phyloP scores from a whole-genome alignment of 495 filamentous ascomycete species.

The Cryomyces antarcticus region DNA sequence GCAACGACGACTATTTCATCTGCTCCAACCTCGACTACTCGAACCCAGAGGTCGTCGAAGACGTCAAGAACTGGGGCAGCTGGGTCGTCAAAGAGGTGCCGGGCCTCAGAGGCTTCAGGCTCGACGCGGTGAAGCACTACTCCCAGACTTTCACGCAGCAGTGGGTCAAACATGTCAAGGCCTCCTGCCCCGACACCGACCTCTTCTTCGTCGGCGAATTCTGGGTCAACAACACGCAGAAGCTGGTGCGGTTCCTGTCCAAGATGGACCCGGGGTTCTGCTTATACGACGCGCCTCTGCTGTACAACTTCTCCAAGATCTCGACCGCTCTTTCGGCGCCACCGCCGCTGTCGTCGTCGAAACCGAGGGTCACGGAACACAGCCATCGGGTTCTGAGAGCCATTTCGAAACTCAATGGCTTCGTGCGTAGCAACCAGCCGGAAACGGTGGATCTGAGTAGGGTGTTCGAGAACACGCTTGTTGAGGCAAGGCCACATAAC shows the following conservation, averaged over 20 bases:
- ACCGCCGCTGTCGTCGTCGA: too few relatives aligned
- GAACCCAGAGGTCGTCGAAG: conserved; percentile 40
- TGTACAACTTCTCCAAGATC: conserved; percentile 35
- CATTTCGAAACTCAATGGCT: conserved; percentile 8
- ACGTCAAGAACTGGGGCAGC: conserved; percentile 43
- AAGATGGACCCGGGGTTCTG: conserved; percentile 40
- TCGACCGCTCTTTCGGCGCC: not conserved
- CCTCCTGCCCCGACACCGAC: conserved; percentile 11
- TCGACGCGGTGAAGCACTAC: conserved; percentile 59
- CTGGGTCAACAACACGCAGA: conserved; percentile 31
- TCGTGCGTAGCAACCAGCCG: conserved; percentile 20
- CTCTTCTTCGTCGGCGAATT: conserved; percentile 59
- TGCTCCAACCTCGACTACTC: conserved; percentile 43
- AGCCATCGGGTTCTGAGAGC: too few relatives aligned
- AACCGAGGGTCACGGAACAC: too few relatives aligned
- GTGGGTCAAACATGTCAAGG: conserved; percentile 34
- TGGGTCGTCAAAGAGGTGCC: conserved; percentile 37
- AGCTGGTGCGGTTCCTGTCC: conserved; percentile 28
- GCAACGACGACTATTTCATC: conserved; percentile 52
- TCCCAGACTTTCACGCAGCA: conserved; percentile 39
- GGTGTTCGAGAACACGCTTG: conserved; percentile 40
- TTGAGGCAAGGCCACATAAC: conserved; percentile 32
- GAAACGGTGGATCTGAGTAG: conserved; percentile 29
- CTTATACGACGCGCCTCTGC: conserved; percentile 48
- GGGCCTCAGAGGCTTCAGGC: conserved; percentile 42